These are phyloP conservation scores for Debaryomyces maramus DNA, from an alignment of 805 yeast species.

Conservation along the genomic window DNA sequence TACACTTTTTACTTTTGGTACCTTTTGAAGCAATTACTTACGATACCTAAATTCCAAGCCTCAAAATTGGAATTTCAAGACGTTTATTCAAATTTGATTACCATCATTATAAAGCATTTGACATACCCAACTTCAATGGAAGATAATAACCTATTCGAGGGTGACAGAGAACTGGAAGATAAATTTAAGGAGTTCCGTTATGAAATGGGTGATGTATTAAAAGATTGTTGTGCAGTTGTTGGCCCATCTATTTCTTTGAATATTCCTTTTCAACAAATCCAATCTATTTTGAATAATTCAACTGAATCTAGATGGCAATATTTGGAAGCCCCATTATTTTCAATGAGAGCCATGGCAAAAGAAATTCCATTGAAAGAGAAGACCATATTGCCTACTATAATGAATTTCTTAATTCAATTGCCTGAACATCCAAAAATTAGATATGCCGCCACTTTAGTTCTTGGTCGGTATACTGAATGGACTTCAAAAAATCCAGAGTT, in stretches of 20 bases:
- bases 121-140: slow-evolving; percentile 59
- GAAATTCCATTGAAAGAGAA: slow-evolving; percentile 73
- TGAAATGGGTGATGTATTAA: slow-evolving; percentile 96
- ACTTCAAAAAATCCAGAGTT: slow-evolving; percentile 81
- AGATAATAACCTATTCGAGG: slow-evolving; percentile 49
- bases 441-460: slow-evolving; percentile 88
- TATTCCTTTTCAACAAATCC: slow-evolving; percentile 67
- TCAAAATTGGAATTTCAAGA: slow-evolving; percentile 53
- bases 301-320: slow-evolving; percentile 68
- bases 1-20: slow-evolving; percentile 95
- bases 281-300: slow-evolving; percentile 38
- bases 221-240: slow-evolving; percentile 89
- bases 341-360: slow-evolving; percentile 91
- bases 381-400: slow-evolving; percentile 68
- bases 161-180: slow-evolving; percentile 81
- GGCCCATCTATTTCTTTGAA: slow-evolving; percentile 71
- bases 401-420: slow-evolving; percentile 63
- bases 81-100: slow-evolving; percentile 57
- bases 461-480: slow-evolving; percentile 98
- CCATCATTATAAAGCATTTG: slow-evolving; percentile 64
- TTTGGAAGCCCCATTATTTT: slow-evolving; percentile 85
- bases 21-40: slow-evolving; percentile 68
- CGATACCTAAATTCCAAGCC: slow-evolving; percentile 55
- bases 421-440: slow-evolving; percentile 87
- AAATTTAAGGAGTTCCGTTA: slow-evolving; percentile 92